These are phyloP conservation scores for Exophiala oligosperma DNA, from an alignment of 2,329 filamentous ascomycete genomes.

Conservation along the genomic window DNA sequence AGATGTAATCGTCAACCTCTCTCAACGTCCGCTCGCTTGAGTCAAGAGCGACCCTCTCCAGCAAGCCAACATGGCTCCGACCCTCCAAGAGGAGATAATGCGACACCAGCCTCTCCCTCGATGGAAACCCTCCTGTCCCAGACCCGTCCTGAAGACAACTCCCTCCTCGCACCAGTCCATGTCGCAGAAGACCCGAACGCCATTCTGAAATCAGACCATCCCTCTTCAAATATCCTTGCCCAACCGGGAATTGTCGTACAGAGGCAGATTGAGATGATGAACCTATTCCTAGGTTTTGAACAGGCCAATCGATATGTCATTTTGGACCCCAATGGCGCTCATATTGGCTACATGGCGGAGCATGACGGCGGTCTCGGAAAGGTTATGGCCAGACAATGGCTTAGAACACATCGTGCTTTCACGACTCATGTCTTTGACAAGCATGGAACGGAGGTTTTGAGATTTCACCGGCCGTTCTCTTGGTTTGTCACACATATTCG, in stretches of 20 bases:
- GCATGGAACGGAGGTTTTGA: conserved; percentile 59
- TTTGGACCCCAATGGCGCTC: conserved; percentile 63
- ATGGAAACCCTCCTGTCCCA: conserved; percentile 40
- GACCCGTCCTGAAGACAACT: conserved; percentile 47
- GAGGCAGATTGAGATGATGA: conserved; percentile 65
- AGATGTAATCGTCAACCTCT: neutral
- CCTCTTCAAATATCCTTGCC: conserved; percentile 57
- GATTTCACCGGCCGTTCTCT: conserved; percentile 64
- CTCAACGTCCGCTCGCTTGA: neutral
- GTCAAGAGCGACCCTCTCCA: conserved; percentile 11
- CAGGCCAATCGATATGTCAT: conserved; percentile 67
- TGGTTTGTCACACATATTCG: conserved; percentile 63
- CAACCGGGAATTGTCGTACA: conserved; percentile 65
- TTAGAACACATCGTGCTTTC: conserved; percentile 63
- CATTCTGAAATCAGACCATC: conserved; percentile 59
- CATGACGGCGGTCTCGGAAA: conserved; percentile 60
- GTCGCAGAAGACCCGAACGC: conserved; percentile 62
- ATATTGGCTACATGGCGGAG: conserved; percentile 65
- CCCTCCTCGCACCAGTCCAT: conserved; percentile 60
- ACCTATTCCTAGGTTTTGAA: conserved; percentile 65
- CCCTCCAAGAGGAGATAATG: neutral
- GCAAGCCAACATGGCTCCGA: conserved; percentile 3
- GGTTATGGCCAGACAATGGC: conserved; percentile 59
- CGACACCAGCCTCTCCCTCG: conserved; percentile 41
- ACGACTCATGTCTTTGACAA: conserved; percentile 66